phyloP scores from a whole-genome alignment of 208 protist species.

The Crithidia bombi region DNA sequence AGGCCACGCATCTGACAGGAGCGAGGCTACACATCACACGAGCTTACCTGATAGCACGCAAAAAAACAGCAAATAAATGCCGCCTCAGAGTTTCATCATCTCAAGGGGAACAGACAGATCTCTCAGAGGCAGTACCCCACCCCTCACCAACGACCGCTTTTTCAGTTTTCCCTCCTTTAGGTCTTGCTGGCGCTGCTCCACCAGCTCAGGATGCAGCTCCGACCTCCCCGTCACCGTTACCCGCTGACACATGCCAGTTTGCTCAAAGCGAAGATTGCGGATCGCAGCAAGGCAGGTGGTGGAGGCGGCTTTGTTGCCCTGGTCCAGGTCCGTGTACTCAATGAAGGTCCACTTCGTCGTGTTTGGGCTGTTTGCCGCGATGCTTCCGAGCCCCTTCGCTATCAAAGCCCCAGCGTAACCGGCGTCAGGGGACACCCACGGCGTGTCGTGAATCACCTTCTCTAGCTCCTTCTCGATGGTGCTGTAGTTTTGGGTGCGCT shows the following conservation, averaged over 20 bases:
- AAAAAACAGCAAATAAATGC: background rate
- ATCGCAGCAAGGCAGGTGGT: constrained; percentile 62
- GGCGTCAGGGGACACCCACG: constrained; percentile 58
- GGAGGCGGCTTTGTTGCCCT: constrained; percentile 20
- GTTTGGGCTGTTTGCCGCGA: constrained; percentile 67
- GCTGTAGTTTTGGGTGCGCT: constrained; percentile 40
- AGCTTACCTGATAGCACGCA: background rate
- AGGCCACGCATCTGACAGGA: too few relatives aligned
- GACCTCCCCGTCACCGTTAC: constrained; percentile 60
- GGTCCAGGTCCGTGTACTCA: constrained; percentile 63
- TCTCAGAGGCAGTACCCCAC: constrained; percentile 48
- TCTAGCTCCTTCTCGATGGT: constrained; percentile 46
- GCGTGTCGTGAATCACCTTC: constrained; percentile 36
- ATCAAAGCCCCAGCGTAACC: constrained; percentile 60
- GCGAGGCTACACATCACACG: background rate
- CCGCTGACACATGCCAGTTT: constrained; percentile 76
- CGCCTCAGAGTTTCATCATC: constrained; percentile 48
- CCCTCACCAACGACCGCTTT: constrained; percentile 42
- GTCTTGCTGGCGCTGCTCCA: constrained; percentile 34
- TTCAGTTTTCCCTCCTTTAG: constrained; percentile 37
- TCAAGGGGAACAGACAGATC: constrained; percentile 62
- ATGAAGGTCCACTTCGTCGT: constrained; percentile 85
- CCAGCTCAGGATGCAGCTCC: constrained; percentile 44
- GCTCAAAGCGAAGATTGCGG: constrained; percentile 65
- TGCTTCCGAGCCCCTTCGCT: constrained; percentile 55